These are phyloP conservation scores for Pseudogymnoascus sp. DNA, from an alignment of 2,329 filamentous ascomycete genomes.

Conservation along the genomic window DNA sequence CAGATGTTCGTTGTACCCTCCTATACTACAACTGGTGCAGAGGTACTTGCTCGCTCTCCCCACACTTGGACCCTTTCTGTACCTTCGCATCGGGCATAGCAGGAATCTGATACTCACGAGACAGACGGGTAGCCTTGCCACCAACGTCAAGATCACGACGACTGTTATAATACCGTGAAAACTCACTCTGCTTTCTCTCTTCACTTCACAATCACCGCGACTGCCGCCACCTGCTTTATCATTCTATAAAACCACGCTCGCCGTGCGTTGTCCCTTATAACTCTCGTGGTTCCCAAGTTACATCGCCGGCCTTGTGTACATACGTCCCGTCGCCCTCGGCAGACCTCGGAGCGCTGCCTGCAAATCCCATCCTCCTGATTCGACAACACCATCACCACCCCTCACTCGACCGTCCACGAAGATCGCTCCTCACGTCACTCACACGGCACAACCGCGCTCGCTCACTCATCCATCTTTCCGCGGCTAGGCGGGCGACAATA, in stretches of 20 bases:
- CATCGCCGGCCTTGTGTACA: neutral
- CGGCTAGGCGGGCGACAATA: neutral
- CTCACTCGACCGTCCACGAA: neutral
- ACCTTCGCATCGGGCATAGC: neutral
- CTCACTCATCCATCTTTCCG: neutral
- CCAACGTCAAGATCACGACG: neutral
- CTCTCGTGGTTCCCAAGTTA: neutral
- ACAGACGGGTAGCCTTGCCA: neutral
- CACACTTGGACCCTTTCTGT: neutral
- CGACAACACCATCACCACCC: slow-evolving; percentile 1
- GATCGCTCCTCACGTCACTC: neutral
- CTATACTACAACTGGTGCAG: neutral
- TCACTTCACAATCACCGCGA: neutral
- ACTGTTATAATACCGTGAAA: neutral
- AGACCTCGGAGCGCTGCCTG: slow-evolving; percentile 1
- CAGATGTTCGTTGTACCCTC: neutral
- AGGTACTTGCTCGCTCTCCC: neutral
- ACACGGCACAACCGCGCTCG: neutral
- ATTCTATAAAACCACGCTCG: neutral
- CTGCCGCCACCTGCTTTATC: neutral
- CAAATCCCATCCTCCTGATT: neutral
- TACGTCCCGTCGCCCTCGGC: neutral
- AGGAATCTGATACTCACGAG: neutral
- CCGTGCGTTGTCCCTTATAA: neutral
- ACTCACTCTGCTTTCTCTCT: neutral